phyloP scores from a whole-genome alignment of 2,329 filamentous ascomycete species.

The Sarocladiaceae sp. region DNA sequence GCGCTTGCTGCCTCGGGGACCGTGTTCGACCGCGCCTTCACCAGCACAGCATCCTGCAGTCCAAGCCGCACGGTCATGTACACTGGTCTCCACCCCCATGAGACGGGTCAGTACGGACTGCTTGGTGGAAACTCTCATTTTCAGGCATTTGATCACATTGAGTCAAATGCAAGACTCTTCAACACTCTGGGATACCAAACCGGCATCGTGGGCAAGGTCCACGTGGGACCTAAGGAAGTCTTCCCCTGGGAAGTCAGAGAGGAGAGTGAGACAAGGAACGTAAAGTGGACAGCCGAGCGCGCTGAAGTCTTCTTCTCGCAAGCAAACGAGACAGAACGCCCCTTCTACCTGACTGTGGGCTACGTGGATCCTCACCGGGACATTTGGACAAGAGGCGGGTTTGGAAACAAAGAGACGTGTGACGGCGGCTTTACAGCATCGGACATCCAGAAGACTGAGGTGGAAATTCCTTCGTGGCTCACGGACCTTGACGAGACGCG shows the following conservation, averaged over 20 bases:
- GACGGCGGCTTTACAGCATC: not conserved
- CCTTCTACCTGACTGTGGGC: constrained; percentile 40
- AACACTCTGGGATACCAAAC: constrained; percentile 34
- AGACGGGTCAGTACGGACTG: constrained; percentile 42
- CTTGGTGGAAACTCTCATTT: constrained; percentile 32
- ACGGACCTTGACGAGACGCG: constrained; percentile 32
- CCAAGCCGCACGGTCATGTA: constrained; percentile 40
- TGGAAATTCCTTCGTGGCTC: constrained; percentile 35
- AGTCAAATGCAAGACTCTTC: constrained; percentile 33
- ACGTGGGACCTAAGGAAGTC: constrained; percentile 32
- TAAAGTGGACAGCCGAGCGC: constrained; percentile 31
- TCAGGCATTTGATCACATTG: constrained; percentile 34
- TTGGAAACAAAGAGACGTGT: constrained; percentile 29
- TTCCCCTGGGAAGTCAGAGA: constrained; percentile 37
- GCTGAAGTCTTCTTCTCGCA: constrained; percentile 30
- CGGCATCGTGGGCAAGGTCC: constrained; percentile 41
- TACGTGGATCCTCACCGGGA: constrained; percentile 41
- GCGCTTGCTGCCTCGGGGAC: constrained; percentile 29
- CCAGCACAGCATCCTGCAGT: constrained; percentile 41
- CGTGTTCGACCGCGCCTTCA: constrained; percentile 33
- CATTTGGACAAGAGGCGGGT: constrained; percentile 27
- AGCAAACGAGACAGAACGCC: constrained; percentile 21
- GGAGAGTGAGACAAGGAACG: constrained; percentile 37
- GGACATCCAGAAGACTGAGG: constrained; percentile 20
- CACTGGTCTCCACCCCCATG: constrained; percentile 41